phyloP scores from a whole-genome alignment of 148 eudicot genomes.

The Nepenthes mirabilis region DNA sequence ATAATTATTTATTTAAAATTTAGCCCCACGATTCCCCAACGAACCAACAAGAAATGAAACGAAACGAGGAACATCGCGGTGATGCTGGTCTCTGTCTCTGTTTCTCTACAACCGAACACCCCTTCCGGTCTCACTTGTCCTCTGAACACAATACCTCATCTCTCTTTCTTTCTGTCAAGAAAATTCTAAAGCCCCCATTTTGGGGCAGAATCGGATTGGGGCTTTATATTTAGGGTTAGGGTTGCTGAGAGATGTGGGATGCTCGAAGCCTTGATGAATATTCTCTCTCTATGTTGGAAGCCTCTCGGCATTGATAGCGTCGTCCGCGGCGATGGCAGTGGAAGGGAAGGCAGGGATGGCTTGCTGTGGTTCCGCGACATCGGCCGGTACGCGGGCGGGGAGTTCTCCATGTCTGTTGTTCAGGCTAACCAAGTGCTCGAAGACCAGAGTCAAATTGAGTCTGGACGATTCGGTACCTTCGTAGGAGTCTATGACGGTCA shows the following conservation, averaged over 20 bases:
- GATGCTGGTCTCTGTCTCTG: constrained; percentile 29
- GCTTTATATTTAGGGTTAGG: constrained; percentile 8
- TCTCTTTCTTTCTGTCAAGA: background rate
- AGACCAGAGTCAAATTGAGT: constrained; percentile 56
- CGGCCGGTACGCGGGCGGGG: constrained; percentile 29
- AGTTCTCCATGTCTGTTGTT: constrained; percentile 54
- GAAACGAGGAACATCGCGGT: no score
- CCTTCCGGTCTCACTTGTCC: constrained; percentile 8
- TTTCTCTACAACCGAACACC: constrained; percentile 35
- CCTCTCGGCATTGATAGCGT: constrained; percentile 36
- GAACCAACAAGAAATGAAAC: no score
- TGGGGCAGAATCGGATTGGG: constrained; percentile 1
- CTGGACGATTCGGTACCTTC: constrained; percentile 46
- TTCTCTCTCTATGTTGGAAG: constrained; percentile 49
- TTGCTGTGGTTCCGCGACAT: constrained; percentile 34
- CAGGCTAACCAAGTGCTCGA: constrained; percentile 60
- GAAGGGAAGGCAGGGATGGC: constrained; percentile 22
- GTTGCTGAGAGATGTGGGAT: constrained; percentile 53
- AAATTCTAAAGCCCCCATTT: background rate
- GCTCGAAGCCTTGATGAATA: constrained; percentile 57
- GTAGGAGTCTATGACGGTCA: constrained; percentile 76
- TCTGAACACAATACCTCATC: constrained; percentile 4
- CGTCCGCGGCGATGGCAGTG: constrained; percentile 5
- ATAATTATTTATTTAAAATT: no score
- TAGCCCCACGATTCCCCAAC: no score